Base-by-base conservation (phyloP, 257 asterid genomes). In the Agastache rugosa region DNA sequence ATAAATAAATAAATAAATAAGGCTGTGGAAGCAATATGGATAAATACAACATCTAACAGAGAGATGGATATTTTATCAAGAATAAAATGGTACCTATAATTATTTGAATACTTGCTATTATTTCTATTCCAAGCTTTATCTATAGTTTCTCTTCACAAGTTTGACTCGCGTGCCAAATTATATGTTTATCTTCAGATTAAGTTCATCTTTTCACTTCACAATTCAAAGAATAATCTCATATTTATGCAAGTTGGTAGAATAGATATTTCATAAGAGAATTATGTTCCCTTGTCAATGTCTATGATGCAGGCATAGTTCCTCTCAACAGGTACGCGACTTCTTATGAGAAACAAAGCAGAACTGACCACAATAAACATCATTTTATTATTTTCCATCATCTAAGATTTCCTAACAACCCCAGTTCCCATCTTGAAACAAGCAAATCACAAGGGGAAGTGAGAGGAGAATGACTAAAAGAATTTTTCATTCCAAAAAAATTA, bases 81-180 rank as follows among this genome's bases (percentile, higher is more conserved):
- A 51, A 53, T 34, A 48, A 22, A 11, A 63, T 29, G 44, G 37
- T 11, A 77, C 27, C 17, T n/a, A 58, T 64, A 55, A 73, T 54
- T 19, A 27, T 54, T 55, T 44, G 20, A 70, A 62, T 42, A 64
- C 25, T 55, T 22, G 62, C 25, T 25, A 17, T 11, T 56, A 15
- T 50, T 16, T 22, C 31, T 61, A 14, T 74, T 66, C 55, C 58
- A 51, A 71, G 59, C 63, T 72, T 72, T 54, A 53, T 55, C 73
- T 50, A 61, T 50, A 61, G 69, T 53, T 71, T 37, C 58, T 31
- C 67, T 17, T 60, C 48, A 53, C 62, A 70, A 65, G 65, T 59
- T 63, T 58, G 55, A 69, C 31, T 9, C 25, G 31, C 39, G 58
- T 45, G 62, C 23, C 42, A 48, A 27, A 3, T 48, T 70, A 56